Conservation (phyloP, 257 asterid species). For the Rubia yunnanensis region DNA sequence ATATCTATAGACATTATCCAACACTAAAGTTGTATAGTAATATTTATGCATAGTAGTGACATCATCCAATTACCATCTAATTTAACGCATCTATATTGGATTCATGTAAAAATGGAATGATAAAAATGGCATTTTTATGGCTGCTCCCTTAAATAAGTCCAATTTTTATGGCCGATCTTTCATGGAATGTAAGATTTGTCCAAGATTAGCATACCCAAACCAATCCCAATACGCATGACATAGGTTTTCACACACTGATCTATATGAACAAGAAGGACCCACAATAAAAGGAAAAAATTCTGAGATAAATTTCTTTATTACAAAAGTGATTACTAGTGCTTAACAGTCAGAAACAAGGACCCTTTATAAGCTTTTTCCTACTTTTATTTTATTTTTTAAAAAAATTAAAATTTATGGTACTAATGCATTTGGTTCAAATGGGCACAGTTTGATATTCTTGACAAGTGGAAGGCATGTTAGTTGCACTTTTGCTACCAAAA, state of each 20-base stretch:
- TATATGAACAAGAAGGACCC: not conserved
- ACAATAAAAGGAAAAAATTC: not conserved
- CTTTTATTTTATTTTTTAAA: constrained; percentile 25
- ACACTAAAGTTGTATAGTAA: too few relatives aligned
- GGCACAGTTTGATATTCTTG: constrained; percentile 35
- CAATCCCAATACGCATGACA: constrained; percentile 58
- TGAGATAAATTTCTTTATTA: constrained; percentile 1
- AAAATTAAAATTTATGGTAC: constrained; percentile 27
- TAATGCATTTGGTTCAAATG: constrained; percentile 4
- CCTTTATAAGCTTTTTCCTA: constrained; percentile 22
- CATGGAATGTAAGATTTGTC: constrained; percentile 36
- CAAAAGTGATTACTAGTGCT: not conserved
- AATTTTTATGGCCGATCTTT: constrained; percentile 5
- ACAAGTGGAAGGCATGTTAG: constrained; percentile 63
- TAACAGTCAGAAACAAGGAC: constrained; percentile 23
- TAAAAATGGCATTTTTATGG: not conserved
- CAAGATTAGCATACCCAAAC: constrained; percentile 23
- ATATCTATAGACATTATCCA: not conserved
- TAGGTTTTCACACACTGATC: not conserved
- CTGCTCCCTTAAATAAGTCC: constrained; percentile 9
- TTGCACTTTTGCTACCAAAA: constrained; percentile 40
- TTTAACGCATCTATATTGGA: not conserved
- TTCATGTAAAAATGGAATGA: not conserved
- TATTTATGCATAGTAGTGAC: not conserved
- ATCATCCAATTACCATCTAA: not conserved